Evolutionary conservation across 768 basidiomycete species (phyloP), one percentile per base, ranked within the genome.

Genomic region (Trametes elegans): DNA sequence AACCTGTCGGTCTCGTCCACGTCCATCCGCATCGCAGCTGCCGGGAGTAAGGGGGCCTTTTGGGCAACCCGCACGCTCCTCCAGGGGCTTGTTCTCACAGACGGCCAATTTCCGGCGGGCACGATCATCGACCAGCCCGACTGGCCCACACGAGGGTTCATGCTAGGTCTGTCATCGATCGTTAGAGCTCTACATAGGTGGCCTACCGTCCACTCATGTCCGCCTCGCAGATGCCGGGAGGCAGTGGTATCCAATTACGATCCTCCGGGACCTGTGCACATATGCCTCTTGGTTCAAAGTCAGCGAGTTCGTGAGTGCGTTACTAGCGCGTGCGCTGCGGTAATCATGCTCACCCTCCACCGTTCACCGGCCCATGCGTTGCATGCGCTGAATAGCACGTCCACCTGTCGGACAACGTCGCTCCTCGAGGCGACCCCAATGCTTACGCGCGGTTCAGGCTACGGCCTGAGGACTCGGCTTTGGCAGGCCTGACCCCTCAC

Each of bases 361-460:
- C 10, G 26, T 21, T n/a, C n/a, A n/a, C n/a, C n/a, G 10, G 18
- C 32, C 43, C 35, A 42, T 55, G 40, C 7, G 34, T 13, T 5
- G 7, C 18, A 5, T 19, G 3, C 41, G 18, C 21, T n/a, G 35
- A 27, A 27, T 49, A 66, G 64, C 67, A 68, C 51, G 57, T 66
- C 28, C 67, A 68, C 49, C 56, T 66, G 16, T 65, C 64, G n/a
- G 67, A 68, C 53, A 66, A 68, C 31, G 55, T 65, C 9, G 40
- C 49, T 16, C 59, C 59, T 0, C 50, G 41, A 10, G 60, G 60
- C 24, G 56, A 62, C 44, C 26, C 55, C 35, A 49, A 62, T 44
- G 62, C 62, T 9, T 68, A 68, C 44, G 67, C 67, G 3, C 63
- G 65, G n/a, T 68, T 68, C 50, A 60, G 65, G 3, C 57, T 66